Evolutionary conservation across 1,284 basidiomycete genomes (phyloP), one percentile per base, ranked within the genome.

Genomic region (Heliocybe sulcata): DNA sequence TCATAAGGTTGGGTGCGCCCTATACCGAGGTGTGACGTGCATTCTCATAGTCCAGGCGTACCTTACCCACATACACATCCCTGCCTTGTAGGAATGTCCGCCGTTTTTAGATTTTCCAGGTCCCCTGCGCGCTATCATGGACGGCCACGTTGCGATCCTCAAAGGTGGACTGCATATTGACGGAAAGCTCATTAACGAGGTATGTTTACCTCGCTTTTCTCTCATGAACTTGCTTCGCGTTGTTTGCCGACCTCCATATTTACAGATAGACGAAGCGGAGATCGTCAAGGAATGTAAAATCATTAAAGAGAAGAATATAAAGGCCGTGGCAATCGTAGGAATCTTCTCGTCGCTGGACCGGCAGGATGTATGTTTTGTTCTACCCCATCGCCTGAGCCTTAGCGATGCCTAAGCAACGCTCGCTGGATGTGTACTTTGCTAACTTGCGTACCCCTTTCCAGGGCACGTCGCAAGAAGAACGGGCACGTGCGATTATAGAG

Each of bases 1-100:
- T 82, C 52, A 67, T 82, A 31, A 76, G 80, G 52, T 68, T 82
- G 20, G 77, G 77, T 67, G 60, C 77, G 57, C 57, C 79, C 61
- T 72, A 77, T 66, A 62, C 77, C 53, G 23, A 49, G 9, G 47
- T 49, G n/a, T 12, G 8, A 4, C 23, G 12, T 9, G 38, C 38
- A 9, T 25, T 49, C 19, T 20, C 14, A n/a, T n/a, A n/a, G n/a
- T n/a, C n/a, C n/a, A n/a, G n/a, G n/a, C 23, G 47, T 22, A 4
- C 20, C n/a, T n/a, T 16, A n/a, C n/a, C 4, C 38, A n/a, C 6
- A 16, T 42, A 4, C 12, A n/a, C 12, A 4, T n/a, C 3, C n/a
- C 38, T 4, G 16, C 16, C 38, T 16, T 6, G 12, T 53, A 72
- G 64, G 53, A 74, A 54, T 66, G 68, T 52, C 65, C 65, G 0